Base-by-base conservation (phyloP, 1,284 basidiomycete species). In the Cystobasidium pallidum region DNA sequence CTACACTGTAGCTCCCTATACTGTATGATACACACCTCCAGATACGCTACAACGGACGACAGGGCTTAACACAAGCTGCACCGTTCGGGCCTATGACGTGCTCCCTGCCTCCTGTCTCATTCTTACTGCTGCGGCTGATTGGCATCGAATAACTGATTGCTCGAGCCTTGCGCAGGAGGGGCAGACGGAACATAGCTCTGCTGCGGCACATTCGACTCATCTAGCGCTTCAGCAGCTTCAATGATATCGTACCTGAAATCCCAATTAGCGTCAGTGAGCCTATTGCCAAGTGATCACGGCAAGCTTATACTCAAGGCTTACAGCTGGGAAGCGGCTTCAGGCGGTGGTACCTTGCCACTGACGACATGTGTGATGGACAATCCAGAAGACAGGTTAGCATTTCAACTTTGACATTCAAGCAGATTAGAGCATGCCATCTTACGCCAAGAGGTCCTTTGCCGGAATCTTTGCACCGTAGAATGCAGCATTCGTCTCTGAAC, bases 241-340 rank as follows among this genome's bases (percentile, higher is more conserved):
- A 72, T 65, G 34, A 72, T 62, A 24, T 66, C 62, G 70, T 66
- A 72, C 21, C 52, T 58, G 36, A 39, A 13, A 39, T 13, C 6
- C 7, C 36, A 39, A 39, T 7, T 13, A 7, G 7, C 6, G 36
- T 39, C 13, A 39, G 36, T 39, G 36, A 39, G 7, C 36, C 13
- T 39, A 6, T 7, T 6, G 13, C 36, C 6, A 6, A 39, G 36
- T 13, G 13, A 39, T 39, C 36, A 7, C 30, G 94, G 77, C 97
- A 94, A 77, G 96, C 90, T n/a, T n/a, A n/a, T n/a, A n/a, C n/a
- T n/a, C n/a, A n/a, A 80, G 97, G 43, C 95, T 81, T 98, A 98
- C 79, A 99, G 83, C 74, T 87, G 86, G 30, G 91, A 92, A 0
- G 95, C 95, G 65, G 95, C 92, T 82, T 98, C 95, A 0, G 95